A percentile compares a stretch with the other conserved stretches of the same genome.
Evolutionary conservation across 1,139 yeast species (phyloP).

Genomic region (Yamadazyma conglobata): DNA sequence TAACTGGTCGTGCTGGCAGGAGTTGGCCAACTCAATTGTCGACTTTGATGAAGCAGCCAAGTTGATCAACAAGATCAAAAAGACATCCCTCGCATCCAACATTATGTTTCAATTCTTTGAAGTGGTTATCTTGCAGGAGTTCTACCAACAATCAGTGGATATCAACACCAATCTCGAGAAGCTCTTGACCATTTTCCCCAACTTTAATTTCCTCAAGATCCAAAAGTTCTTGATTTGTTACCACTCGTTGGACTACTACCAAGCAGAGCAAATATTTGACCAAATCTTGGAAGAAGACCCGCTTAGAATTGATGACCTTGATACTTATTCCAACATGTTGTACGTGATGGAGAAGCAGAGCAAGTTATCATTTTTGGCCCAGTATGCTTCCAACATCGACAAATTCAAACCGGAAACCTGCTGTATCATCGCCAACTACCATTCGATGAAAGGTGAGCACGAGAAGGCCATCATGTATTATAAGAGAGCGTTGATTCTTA

Average conservation of each 20-base stretch:
- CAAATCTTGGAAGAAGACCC: constrained; percentile 76
- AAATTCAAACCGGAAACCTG: constrained; percentile 93
- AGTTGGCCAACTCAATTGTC: constrained; percentile 62
- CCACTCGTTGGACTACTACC: constrained; percentile 74
- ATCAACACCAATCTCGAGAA: constrained; percentile 42
- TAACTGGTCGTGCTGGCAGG: constrained; percentile 96
- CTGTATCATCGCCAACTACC: constrained; percentile 90
- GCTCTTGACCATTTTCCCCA: constrained; percentile 57
- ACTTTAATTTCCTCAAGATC: constrained; percentile 68
- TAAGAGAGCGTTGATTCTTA: constrained; percentile 79
- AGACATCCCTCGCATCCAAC: constrained; percentile 21
- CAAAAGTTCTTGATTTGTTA: constrained; percentile 80
- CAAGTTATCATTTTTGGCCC: constrained; percentile 83
- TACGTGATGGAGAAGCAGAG: constrained; percentile 91
- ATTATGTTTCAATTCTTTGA: constrained; percentile 69
- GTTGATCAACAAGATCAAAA: constrained; percentile 39
- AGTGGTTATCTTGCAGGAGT: constrained; percentile 72
- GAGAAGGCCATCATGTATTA: constrained; percentile 93
- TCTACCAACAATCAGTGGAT: constrained; percentile 61
- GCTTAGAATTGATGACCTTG: constrained; percentile 82
- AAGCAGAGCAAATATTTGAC: constrained; percentile 79
- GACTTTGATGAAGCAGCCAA: constrained; percentile 60
- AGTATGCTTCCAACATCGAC: constrained; percentile 77
- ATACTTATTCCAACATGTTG: constrained; percentile 85
- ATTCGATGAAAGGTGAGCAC: constrained; percentile 88